Evolutionary conservation across 2,329 filamentous ascomycete genomes (phyloP).

Genomic region (Tolypocladium endophyticum): DNA sequence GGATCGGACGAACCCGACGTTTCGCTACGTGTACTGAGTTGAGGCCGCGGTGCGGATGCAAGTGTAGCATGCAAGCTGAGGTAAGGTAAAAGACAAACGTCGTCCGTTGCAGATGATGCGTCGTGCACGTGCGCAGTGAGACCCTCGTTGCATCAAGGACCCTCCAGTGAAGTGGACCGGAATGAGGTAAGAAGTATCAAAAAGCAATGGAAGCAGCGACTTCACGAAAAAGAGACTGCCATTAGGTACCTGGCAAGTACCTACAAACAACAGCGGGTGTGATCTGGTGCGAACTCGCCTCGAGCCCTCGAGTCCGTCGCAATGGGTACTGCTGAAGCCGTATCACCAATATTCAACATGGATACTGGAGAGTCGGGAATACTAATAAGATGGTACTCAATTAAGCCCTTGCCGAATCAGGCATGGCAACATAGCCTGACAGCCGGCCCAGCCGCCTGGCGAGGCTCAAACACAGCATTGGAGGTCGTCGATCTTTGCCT

Average conservation of each 20-base stretch:
- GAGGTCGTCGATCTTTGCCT: neutral
- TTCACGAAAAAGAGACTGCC: neutral
- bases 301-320: neutral
- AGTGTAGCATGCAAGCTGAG: neutral
- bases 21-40: slow-evolving; percentile 11
- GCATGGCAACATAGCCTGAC: neutral
- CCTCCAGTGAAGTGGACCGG: too few species aligned
- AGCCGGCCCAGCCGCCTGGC: neutral
- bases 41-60: neutral
- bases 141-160: too few species aligned
- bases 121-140: neutral
- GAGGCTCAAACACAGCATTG: neutral
- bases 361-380: too few species aligned
- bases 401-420: neutral
- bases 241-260: too few species aligned
- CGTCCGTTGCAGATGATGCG: neutral
- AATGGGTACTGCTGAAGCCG: neutral
- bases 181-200: neutral
- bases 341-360: neutral
- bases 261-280: neutral
- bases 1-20: slow-evolving; percentile 19
- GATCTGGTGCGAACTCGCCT: neutral
- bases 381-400: too few species aligned
- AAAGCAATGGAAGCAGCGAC: neutral
- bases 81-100: neutral